A percentile compares a stretch with the other conserved stretches of the same genome.
These are phyloP conservation scores for Cryptococcus sp. DNA, from an alignment of 1,284 basidiomycete species.

Conservation along the genomic window DNA sequence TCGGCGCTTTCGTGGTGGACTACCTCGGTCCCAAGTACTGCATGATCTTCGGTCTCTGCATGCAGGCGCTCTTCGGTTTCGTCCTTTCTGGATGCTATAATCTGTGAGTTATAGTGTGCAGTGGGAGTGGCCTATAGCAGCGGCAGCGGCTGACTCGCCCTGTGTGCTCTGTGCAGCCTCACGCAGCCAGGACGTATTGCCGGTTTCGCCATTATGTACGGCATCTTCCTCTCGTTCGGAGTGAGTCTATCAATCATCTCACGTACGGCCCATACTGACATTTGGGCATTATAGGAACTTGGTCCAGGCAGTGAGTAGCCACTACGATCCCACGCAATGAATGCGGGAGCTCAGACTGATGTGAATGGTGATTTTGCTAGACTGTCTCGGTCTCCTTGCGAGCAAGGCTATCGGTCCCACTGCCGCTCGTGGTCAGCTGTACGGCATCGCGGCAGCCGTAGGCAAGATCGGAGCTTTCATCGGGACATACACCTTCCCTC, in stretches of 20 bases:
- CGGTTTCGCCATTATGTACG: constrained; percentile 83
- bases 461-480: constrained; percentile 80
- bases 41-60: constrained; percentile 71
- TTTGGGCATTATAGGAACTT: constrained; percentile 19
- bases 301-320: constrained; percentile 32
- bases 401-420: constrained; percentile 75
- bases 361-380: constrained; percentile 39
- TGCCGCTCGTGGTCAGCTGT: constrained; percentile 81
- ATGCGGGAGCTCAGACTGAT: background rate
- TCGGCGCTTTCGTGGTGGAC: constrained; percentile 44
- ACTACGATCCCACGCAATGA: background rate
- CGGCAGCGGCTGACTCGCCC: background rate
- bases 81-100: constrained; percentile 79
- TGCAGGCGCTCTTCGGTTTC: constrained; percentile 78
- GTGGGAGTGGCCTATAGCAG: background rate
- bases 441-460: constrained; percentile 79
- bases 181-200: constrained; percentile 62
- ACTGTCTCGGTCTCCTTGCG: constrained; percentile 76
- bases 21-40: constrained; percentile 58
- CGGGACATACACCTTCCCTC: constrained; percentile 72
- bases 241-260: constrained; percentile 59
- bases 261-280: background rate
- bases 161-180: constrained; percentile 14
- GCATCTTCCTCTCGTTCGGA: constrained; percentile 84
- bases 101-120: constrained; percentile 47